phyloP scores from a whole-genome alignment of 1,284 basidiomycete genomes.

The Ustilago loliicola region DNA sequence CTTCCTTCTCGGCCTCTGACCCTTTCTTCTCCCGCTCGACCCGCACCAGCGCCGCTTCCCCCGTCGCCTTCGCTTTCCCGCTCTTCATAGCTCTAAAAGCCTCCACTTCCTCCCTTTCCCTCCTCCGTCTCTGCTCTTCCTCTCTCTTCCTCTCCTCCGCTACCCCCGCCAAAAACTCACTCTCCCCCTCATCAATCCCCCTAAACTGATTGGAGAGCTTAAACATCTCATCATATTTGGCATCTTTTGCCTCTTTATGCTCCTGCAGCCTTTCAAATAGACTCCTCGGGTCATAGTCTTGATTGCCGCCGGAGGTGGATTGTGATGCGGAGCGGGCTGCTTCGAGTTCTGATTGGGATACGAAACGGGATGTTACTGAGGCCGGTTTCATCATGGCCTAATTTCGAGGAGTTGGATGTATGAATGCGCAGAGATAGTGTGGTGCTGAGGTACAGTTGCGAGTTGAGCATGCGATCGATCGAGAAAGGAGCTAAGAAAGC shows the following conservation, averaged over 20 bases:
- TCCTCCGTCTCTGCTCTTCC: constrained; percentile 23
- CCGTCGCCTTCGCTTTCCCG: background rate
- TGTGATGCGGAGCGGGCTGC: constrained; percentile 5
- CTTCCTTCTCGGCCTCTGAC: background rate
- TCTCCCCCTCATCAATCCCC: constrained; percentile 66
- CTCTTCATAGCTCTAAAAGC: constrained; percentile 26
- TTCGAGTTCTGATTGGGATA: constrained; percentile 35
- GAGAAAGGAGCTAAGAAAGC: no score
- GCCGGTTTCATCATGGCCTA: background rate
- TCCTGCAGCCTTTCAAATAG: constrained; percentile 58
- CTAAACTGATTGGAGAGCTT: constrained; percentile 67
- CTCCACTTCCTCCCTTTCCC: constrained; percentile 53
- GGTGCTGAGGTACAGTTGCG: background rate
- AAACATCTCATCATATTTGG: constrained; percentile 59
- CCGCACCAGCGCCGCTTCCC: no score
- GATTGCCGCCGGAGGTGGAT: background rate
- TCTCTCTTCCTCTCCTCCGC: constrained; percentile 29
- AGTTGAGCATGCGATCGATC: background rate
- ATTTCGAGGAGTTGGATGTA: no score
- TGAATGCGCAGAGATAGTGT: no score
- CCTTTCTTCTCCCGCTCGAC: no score
- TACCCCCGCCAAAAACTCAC: constrained; percentile 60
- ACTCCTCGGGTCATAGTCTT: constrained; percentile 52
- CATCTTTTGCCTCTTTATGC: constrained; percentile 63
- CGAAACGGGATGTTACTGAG: constrained; percentile 43